Conservation (phyloP, 352 stramenopile genomes). For the Globisporangium nodosum region DNA sequence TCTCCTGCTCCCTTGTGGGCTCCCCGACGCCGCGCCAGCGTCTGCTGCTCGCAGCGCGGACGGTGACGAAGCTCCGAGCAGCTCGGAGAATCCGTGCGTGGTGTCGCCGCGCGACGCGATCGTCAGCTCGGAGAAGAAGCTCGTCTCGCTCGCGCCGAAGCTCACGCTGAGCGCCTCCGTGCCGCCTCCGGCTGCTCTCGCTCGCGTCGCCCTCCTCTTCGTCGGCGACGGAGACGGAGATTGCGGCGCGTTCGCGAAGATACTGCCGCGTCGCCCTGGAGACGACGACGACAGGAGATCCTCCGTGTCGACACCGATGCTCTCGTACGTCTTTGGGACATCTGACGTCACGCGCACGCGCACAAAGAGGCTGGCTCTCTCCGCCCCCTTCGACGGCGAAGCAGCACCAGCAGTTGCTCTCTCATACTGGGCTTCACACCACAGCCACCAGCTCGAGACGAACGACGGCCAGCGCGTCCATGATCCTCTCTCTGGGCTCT, state of each 20-base stretch:
- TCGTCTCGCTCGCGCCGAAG: constrained; percentile 12
- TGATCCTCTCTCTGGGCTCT: neutral
- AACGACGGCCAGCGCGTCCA: neutral
- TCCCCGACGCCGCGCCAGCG: neutral
- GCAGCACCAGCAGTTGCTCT: neutral
- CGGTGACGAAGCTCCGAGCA: neutral
- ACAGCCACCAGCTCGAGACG: neutral
- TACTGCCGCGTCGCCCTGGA: constrained; percentile 7
- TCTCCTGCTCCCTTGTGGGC: constrained; percentile 7
- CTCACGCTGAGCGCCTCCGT: constrained; percentile 2
- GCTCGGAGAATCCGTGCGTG: neutral
- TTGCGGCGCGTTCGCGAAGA: constrained; percentile 9
- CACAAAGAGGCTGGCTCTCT: neutral
- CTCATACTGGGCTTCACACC: neutral
- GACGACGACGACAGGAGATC: constrained; percentile 13
- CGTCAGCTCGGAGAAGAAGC: constrained; percentile 9
- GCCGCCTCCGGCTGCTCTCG: neutral
- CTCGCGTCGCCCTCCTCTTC: neutral
- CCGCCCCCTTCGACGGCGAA: neutral
- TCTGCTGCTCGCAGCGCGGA: neutral
- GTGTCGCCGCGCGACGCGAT: neutral
- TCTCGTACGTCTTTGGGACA: constrained; percentile 36
- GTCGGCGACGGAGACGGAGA: neutral
- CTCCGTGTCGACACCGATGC: constrained; percentile 38
- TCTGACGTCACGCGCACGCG: neutral